phyloP scores from a whole-genome alignment of 352 stramenopile species.

The Phytophthora syringae region DNA sequence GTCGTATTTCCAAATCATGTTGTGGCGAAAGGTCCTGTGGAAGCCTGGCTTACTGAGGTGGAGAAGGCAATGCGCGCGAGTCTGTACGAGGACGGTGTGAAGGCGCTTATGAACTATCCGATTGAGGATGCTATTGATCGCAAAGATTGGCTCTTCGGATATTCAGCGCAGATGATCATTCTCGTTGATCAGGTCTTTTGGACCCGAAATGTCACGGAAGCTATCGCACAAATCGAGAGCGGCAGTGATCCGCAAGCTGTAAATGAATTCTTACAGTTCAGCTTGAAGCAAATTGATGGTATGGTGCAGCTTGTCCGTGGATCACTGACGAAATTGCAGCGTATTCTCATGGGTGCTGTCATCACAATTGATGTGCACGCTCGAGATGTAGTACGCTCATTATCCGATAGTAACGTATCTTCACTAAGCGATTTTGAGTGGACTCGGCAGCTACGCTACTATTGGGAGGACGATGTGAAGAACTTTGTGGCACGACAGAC shows the following conservation, averaged over 20 bases:
- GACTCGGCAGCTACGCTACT: slow-evolving; percentile 91
- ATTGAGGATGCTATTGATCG: slow-evolving; percentile 89
- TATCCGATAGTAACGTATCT: slow-evolving; percentile 82
- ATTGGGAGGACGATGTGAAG: slow-evolving; percentile 88
- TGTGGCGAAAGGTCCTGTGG: slow-evolving; percentile 85
- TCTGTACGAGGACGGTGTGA: slow-evolving; percentile 88
- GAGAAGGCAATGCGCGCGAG: slow-evolving; percentile 89
- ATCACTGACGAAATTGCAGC: slow-evolving; percentile 85
- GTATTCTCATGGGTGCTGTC: slow-evolving; percentile 90
- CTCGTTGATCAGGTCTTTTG: slow-evolving; percentile 93
- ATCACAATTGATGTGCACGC: slow-evolving; percentile 94
- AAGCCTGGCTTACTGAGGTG: slow-evolving; percentile 88
- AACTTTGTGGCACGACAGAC: slow-evolving; percentile 87
- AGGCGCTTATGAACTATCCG: slow-evolving; percentile 87
- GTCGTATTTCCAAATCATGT: slow-evolving; percentile 80
- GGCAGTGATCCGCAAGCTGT: slow-evolving; percentile 75
- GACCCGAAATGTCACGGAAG: slow-evolving; percentile 88
- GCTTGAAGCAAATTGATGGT: slow-evolving; percentile 91
- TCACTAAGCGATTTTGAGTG: slow-evolving; percentile 92
- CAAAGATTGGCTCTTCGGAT: slow-evolving; percentile 91
- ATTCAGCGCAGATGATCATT: slow-evolving; percentile 88
- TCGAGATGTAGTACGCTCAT: slow-evolving; percentile 86
- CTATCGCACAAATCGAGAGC: slow-evolving; percentile 79
- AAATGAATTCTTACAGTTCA: slow-evolving; percentile 87
- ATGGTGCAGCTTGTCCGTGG: slow-evolving; percentile 92